Conservation (phyloP, 306 rosid genomes). For the Spatholobus suberectus region DNA sequence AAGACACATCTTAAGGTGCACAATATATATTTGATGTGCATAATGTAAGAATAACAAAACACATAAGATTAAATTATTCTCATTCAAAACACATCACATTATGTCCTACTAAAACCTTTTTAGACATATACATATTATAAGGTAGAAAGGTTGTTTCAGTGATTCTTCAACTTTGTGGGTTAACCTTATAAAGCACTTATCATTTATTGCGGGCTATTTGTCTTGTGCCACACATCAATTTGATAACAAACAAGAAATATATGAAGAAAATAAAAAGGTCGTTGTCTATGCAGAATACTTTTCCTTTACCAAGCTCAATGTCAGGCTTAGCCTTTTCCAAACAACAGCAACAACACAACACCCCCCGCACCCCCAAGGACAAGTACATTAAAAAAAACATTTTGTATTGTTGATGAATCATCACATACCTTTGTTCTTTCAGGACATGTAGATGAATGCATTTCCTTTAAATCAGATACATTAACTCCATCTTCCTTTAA, state of each 20-base stretch:
- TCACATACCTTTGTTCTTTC: slow-evolving; percentile 71
- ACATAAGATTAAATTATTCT: not conserved
- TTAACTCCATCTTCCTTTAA: slow-evolving; percentile 88
- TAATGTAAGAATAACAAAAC: slow-evolving; percentile 11
- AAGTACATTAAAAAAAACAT: not conserved
- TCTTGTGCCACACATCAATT: not conserved
- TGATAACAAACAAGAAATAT: slow-evolving; percentile 7
- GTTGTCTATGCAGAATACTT: not conserved
- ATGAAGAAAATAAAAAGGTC: slow-evolving; percentile 3
- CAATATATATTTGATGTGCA: not conserved
- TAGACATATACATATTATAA: not conserved
- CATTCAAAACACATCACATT: not conserved
- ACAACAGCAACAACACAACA: not conserved
- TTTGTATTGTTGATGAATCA: slow-evolving; percentile 18
- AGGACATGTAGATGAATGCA: slow-evolving; percentile 61
- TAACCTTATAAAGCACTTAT: not conserved
- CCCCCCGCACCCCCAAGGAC: not conserved
- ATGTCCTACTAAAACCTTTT: not conserved
- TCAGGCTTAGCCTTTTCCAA: not conserved
- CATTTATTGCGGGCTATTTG: not conserved
- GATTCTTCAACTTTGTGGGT: slow-evolving; percentile 11
- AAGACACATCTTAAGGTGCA: not conserved
- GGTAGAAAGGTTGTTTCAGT: slow-evolving; percentile 24
- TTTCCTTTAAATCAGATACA: slow-evolving; percentile 59
- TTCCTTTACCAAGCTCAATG: slow-evolving; percentile 8